Base-by-base conservation (phyloP, 345 rosid species). In the Trapa bicornis region DNA sequence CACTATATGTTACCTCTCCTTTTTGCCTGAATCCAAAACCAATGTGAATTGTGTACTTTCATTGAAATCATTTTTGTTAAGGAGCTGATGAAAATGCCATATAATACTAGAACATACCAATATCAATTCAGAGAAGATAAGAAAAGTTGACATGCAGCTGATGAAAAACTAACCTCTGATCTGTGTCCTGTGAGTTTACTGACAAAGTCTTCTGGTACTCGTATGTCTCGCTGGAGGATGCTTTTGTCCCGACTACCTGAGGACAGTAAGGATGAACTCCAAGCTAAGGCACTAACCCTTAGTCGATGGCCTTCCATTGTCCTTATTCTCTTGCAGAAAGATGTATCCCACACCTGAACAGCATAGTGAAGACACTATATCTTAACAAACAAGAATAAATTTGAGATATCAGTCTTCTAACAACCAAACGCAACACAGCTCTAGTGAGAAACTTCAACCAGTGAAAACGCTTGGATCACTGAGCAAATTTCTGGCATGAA, bases 161-260 rank as follows among this genome's bases (percentile, higher is more conserved):
- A 58, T 7, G 53, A 42, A 29, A 22, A 0, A 22, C 81, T 48
- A 37, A 86, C 99, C 96, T 95, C 98, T 72, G 99, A 91, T 75
- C 85, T 95, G 84, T 95, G 99, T 67, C 98, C 98, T 57, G 85
- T 82, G 52, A 91, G 94, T 76, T 86, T 95, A 79, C 94, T 85
- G 69, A 85, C 82, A 79, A 81, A 87, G 76, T 91, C 98, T 71
- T 91, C 96, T 56, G 78, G 85, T 66, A 85, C 69, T 64, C 94
- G 81, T 66, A 89, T 85, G 70, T 95, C 99, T 70, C 98, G 80
- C 63, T 86, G 99, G 75, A 87, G 89, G 77, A 95, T 88, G 69
- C 79, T 86, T 84, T 91, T 95, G 75, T 95, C 99, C 71, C 98
- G 85, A 73, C 99, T 89, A 73, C 99, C 99, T 47, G 99, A 89